Base-by-base conservation (phyloP, 2,329 filamentous ascomycete species). In the Trichoderma sp. region DNA sequence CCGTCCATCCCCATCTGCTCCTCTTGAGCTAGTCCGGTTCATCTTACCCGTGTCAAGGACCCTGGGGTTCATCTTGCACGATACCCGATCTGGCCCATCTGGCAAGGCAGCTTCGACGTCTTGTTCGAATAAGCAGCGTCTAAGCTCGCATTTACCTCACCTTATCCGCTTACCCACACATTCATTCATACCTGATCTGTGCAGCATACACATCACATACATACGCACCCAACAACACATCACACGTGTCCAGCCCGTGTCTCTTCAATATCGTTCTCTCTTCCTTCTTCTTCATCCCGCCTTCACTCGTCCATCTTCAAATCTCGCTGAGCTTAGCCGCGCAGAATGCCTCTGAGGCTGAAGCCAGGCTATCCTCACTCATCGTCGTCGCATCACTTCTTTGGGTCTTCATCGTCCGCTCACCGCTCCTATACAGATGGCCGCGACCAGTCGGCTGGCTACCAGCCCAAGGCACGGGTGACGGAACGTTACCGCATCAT, bases 401-500 rank as follows among this genome's bases (percentile, higher is more conserved):
- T 55, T 9, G 56, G 26, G n/a, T 59, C 45, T 34, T 68, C 68
- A 3, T 64, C 62, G 2, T 57, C 66, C 55, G 69, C 80, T 81
- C 75, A 82, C 75, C 71, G 71, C 59, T 71, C 67, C 45, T 65
- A 68, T 69, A 66, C 74, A 88, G 85, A 88, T 75, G 78, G 82
- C 41, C 76, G 78, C 62, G 84, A 87, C 71, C 80, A 83, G 66
- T 80, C 81, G 44, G 74, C 82, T 14, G 78, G 79, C 15, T 90
- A 90, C 74, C 85, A 88, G 74, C 87, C 86, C 75, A 97, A 97
- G 78, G 91, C 95, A 68, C 89, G 92, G 68, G 92, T 98, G 65
- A 90, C 90, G 67, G 94, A 98, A 78, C 90, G 91, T 70, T 99
- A 98, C 79, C 93, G 95, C 72, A 95, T 99, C 72, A 90, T 99